Percentiles rank a stretch among this genome's conserved stretches.
phyloP scores from a whole-genome alignment of 2,329 filamentous ascomycete genomes.

The Phialophora tarda region DNA sequence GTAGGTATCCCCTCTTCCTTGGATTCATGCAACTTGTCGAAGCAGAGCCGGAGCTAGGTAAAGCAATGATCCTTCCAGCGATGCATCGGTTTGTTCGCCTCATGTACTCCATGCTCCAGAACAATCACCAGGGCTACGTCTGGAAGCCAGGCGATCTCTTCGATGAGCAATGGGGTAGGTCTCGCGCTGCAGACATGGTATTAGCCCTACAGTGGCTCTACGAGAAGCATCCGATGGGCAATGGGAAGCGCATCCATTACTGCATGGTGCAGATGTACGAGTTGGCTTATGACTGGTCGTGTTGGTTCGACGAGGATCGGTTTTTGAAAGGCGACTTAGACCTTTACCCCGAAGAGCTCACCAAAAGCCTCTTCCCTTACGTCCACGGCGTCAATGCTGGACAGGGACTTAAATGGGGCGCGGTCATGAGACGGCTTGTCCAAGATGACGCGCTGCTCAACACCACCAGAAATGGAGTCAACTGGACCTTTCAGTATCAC shows the following conservation, averaged over 20 bases:
- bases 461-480: conserved; percentile 51
- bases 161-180: conserved; percentile 49
- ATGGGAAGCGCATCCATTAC: conserved; percentile 47
- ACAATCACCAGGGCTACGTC: conserved; percentile 60
- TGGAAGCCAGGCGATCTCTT: conserved; percentile 53
- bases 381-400: conserved; percentile 57
- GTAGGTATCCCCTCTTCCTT: conserved; percentile 57
- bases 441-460: conserved; percentile 51
- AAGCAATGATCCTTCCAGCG: conserved; percentile 53
- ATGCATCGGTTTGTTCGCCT: conserved; percentile 59
- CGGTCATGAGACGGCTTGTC: conserved; percentile 54
- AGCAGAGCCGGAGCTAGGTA: conserved; percentile 57
- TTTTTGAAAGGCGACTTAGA: conserved; percentile 49
- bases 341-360: conserved; percentile 43
- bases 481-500: conserved; percentile 58
- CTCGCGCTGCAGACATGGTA: conserved; percentile 53
- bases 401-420: conserved; percentile 55
- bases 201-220: conserved; percentile 57
- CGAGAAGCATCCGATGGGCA: conserved; percentile 51
- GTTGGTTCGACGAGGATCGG: conserved; percentile 47
- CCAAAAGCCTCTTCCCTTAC: conserved; percentile 47
- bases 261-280: conserved; percentile 54
- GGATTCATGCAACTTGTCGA: conserved; percentile 56
- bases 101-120: conserved; percentile 60
- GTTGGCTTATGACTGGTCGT: conserved; percentile 49